Base-by-base conservation (phyloP, 805 yeast species). In the Ogataea pilisensis region DNA sequence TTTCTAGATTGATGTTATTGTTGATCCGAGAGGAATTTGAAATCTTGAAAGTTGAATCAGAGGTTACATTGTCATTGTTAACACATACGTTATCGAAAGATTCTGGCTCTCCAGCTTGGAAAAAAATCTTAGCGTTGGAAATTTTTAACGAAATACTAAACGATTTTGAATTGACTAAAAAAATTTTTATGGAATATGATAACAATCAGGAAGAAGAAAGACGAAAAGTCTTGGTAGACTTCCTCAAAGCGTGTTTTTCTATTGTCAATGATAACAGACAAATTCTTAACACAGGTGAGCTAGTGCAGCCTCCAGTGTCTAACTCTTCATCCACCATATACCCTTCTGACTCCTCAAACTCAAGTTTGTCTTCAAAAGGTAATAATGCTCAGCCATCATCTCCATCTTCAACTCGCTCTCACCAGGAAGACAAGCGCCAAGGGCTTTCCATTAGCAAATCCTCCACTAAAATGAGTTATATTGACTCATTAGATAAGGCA, bases 401-500 rank as follows among this genome's bases (percentile, higher is more conserved):
- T 4, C 33, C 51, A 5, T n/a, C 41, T 3, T 27, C 54, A 8
- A 20, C 41, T 4, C 11, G 45, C 3, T 43, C 40, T 11, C 44
- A 48, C 16, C 38, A 33, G 14, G 50, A 51, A 12, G 46, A 45
- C 13, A 31, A 19, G 9, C 41, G 34, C 16, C 33, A 27, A 12
- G 56, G 67, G 0, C 61, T 81, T 22, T 69, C 80, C 0, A 56
- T 60, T 13, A 60, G 65, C 4, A 58, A 58, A 9, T 74, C 85
- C 0, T 55, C 67, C 2, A 61, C 74, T 35, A 76, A 78, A 49
- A 68, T 81, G 0, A 65, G 79, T 12, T 73, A 79, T 42, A 68
- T 90, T 24, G 96, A 91, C 41, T 75, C 82, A 39, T 69, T 93
- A 19, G 98, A 91, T 56, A 89, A 89, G 53, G 51, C 66, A 0